phyloP scores from a whole-genome alignment of 2,329 filamentous ascomycete species.

The Colletotrichum navitas region DNA sequence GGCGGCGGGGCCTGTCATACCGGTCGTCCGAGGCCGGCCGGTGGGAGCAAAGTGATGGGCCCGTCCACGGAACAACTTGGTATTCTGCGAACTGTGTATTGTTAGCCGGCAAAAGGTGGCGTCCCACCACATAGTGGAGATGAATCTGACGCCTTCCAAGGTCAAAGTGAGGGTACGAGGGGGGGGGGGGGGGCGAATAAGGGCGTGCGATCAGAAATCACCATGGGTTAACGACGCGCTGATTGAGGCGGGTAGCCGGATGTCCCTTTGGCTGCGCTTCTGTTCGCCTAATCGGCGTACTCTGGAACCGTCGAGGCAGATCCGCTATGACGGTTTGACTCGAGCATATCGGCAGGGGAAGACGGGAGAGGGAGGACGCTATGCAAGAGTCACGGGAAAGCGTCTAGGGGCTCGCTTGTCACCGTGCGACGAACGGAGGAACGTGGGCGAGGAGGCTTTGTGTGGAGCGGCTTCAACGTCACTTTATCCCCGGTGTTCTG shows the following conservation, averaged over 20 bases:
- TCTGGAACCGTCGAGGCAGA: neutral
- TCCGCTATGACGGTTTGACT: neutral
- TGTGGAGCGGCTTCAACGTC: neutral
- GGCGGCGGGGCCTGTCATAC: no score
- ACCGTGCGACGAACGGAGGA: neutral
- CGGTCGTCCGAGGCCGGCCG: neutral
- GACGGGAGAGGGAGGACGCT: no score
- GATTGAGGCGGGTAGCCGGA: neutral
- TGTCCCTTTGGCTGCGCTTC: neutral
- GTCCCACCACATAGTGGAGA: neutral
- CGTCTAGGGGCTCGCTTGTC: neutral
- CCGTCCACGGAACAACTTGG: neutral
- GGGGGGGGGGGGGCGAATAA: neutral
- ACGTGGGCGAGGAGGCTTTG: neutral
- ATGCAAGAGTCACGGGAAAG: neutral
- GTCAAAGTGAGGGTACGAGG: neutral
- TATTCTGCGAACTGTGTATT: neutral
- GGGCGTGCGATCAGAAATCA: neutral
- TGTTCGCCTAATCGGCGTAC: neutral
- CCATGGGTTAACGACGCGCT: neutral
- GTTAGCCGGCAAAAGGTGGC: neutral
- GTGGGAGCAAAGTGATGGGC: neutral
- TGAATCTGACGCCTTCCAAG: neutral
- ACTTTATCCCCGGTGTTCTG: no score
- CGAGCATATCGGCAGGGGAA: neutral